A percentile compares a stretch with the other conserved stretches of the same genome.
Conservation (phyloP, 2,329 filamentous ascomycete species). For the Tolypocladium amazonense region DNA sequence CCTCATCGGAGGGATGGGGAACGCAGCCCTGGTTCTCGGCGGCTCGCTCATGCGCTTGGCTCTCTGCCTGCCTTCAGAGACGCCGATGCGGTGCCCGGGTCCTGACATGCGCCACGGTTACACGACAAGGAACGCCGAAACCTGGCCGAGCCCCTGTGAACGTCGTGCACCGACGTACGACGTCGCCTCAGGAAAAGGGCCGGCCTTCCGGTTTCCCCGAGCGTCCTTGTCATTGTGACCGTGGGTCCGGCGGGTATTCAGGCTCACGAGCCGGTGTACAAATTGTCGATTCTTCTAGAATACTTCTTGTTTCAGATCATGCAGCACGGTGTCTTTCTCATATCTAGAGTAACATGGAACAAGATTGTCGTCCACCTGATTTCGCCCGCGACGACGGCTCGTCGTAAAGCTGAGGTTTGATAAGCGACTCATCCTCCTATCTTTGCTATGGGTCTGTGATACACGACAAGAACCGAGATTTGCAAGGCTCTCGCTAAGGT, state of each 20-base stretch:
- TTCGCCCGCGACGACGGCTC: not conserved
- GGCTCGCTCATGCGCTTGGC: not conserved
- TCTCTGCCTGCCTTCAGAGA: not conserved
- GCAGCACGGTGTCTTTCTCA: not conserved
- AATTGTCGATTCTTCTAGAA: not conserved
- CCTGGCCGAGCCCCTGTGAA: not conserved
- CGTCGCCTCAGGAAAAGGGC: not conserved
- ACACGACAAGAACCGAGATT: not conserved
- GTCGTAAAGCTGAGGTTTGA: not conserved
- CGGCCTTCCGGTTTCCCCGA: not conserved
- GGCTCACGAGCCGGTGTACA: not conserved
- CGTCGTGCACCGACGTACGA: not conserved
- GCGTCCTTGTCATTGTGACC: not conserved
- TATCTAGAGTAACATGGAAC: not conserved
- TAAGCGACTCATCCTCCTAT: not conserved
- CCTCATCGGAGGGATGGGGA: not conserved
- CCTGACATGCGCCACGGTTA: conserved; percentile 1
- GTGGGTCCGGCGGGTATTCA: not conserved
- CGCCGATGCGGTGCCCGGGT: not conserved
- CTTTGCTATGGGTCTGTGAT: not conserved
- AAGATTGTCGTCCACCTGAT: not conserved
- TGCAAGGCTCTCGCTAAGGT: not conserved
- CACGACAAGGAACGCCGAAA: not conserved
- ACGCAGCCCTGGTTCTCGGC: not conserved
- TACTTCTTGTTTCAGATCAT: not conserved